Percentiles rank a stretch among this genome's conserved stretches.
Conservation (phyloP, 192 early-diverging fungal genomes). For the Chytriomyces confervae region DNA sequence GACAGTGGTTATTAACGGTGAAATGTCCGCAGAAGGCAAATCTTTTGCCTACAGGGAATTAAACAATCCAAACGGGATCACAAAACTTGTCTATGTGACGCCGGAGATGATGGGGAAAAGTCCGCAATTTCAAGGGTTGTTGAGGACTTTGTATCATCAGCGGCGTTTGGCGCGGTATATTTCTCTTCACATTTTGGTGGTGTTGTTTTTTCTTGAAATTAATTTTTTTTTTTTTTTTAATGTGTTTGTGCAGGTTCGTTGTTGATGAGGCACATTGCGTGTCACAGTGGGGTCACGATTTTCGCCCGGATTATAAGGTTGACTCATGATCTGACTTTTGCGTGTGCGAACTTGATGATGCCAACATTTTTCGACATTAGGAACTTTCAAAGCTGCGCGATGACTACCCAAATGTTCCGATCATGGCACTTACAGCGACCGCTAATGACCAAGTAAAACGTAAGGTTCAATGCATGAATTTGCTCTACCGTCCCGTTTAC, state of each 20-base stretch:
- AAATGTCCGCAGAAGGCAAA: constrained; percentile 55
- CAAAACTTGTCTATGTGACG: constrained; percentile 85
- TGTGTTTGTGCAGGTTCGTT: constrained; percentile 63
- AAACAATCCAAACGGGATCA: constrained; percentile 43
- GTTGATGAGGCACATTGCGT: constrained; percentile 98
- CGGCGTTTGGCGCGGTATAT: constrained; percentile 66
- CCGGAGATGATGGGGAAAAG: constrained; percentile 80
- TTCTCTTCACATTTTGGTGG: neutral
- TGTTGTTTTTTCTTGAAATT: neutral
- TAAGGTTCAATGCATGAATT: constrained; percentile 23
- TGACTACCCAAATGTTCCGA: constrained; percentile 77
- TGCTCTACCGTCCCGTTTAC: neutral
- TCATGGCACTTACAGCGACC: constrained; percentile 96
- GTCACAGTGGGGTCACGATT: constrained; percentile 98
- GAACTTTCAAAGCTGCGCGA: constrained; percentile 66
- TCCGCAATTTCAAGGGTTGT: constrained; percentile 56
- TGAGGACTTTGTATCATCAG: constrained; percentile 65
- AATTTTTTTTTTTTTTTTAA: too few species aligned
- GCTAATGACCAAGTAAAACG: constrained; percentile 86
- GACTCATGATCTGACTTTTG: neutral
- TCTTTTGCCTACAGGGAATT: constrained; percentile 67
- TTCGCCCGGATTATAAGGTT: constrained; percentile 88
- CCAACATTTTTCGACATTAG: constrained; percentile 1
- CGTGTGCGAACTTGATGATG: neutral
- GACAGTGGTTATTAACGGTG: constrained; percentile 66